These are phyloP conservation scores for Backusella macrospora DNA, from an alignment of 192 early-diverging fungal species.

Conservation along the genomic window DNA sequence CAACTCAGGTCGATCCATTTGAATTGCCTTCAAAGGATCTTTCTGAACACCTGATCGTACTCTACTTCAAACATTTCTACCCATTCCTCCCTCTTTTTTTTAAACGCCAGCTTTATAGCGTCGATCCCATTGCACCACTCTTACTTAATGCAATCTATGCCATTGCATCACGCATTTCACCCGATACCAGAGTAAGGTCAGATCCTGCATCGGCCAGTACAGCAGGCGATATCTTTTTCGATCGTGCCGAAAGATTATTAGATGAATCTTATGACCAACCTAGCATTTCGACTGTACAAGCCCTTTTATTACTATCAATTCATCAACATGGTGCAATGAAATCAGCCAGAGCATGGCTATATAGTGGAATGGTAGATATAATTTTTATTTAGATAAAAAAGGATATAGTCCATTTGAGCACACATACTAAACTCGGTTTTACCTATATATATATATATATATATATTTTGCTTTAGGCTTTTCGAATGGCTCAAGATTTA, in stretches of 20 bases:
- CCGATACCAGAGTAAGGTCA: slow-evolving; percentile 32
- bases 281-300: slow-evolving; percentile 63
- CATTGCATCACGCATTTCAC: slow-evolving; percentile 49
- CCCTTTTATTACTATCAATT: slow-evolving; percentile 64
- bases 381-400: not conserved
- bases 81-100: slow-evolving; percentile 70
- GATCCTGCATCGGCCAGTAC: slow-evolving; percentile 48
- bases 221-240: slow-evolving; percentile 57
- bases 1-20: slow-evolving; percentile 41
- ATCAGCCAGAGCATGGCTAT: slow-evolving; percentile 71
- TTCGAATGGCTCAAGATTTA: slow-evolving; percentile 73
- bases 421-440: not conserved
- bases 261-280: slow-evolving; percentile 65
- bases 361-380: slow-evolving; percentile 62
- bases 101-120: slow-evolving; percentile 58
- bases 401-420: not conserved
- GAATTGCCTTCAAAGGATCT: slow-evolving; percentile 65
- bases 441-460: no score
- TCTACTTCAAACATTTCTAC: slow-evolving; percentile 67
- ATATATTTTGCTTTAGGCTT: slow-evolving; percentile 49
- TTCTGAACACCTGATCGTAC: slow-evolving; percentile 55
- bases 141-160: slow-evolving; percentile 55
- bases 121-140: slow-evolving; percentile 35
- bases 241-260: slow-evolving; percentile 66
- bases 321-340: slow-evolving; percentile 76